Evolutionary conservation across 129 eudicot species (phyloP).

Genomic region (Artemisia argyi): DNA sequence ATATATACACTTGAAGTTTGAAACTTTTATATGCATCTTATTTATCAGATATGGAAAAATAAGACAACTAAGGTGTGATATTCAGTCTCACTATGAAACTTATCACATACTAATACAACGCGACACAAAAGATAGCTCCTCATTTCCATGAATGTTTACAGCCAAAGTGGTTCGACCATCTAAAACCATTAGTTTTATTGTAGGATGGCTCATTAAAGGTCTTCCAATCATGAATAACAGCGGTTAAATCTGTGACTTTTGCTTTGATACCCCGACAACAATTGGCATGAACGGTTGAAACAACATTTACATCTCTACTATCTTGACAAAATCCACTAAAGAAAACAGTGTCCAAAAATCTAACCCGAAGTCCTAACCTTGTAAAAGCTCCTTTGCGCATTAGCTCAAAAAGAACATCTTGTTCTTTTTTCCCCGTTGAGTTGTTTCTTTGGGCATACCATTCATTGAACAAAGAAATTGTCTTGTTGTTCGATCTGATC

Average conservation of each 20-base stretch:
- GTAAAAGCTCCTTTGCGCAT: constrained; percentile 26
- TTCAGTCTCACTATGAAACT: not conserved
- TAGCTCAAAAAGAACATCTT: constrained; percentile 52
- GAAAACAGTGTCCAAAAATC: constrained; percentile 48
- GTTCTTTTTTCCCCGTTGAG: constrained; percentile 59
- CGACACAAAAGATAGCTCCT: not conserved
- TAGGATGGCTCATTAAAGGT: constrained; percentile 2
- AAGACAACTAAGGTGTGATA: too few relatives aligned
- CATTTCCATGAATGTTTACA: constrained; percentile 29
- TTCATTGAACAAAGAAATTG: constrained; percentile 47
- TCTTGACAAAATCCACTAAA: constrained; percentile 62
- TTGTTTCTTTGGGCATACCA: constrained; percentile 51
- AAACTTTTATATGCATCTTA: too few relatives aligned
- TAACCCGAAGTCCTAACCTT: constrained; percentile 32
- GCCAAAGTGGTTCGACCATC: constrained; percentile 31
- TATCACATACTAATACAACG: not conserved
- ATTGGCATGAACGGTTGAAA: constrained; percentile 62
- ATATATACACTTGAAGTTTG: too few relatives aligned
- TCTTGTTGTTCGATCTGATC: constrained; percentile 59
- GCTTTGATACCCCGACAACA: constrained; percentile 63
- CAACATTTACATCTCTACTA: constrained; percentile 33
- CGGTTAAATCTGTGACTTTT: constrained; percentile 42
- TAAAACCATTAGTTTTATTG: constrained; percentile 23
- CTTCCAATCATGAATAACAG: constrained; percentile 47
- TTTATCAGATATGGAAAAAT: too few relatives aligned